Evolutionary conservation across 2,329 filamentous ascomycete genomes (phyloP).

Genomic region (Verticillium klebahnii): DNA sequence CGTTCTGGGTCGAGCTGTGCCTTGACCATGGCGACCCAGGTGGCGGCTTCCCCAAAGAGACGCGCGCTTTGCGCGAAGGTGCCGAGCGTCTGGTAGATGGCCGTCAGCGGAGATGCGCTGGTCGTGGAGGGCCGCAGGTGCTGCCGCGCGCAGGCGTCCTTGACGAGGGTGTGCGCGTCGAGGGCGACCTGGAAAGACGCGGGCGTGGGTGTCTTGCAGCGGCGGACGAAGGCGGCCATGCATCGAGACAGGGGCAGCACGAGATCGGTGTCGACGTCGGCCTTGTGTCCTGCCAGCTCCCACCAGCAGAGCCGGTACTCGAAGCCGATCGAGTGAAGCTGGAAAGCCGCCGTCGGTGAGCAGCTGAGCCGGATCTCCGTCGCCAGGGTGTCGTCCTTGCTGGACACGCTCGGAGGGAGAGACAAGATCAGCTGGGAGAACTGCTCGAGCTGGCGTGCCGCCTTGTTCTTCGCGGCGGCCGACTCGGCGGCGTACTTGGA

Average conservation of each 20-base stretch:
- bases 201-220: conserved; percentile 30
- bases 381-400: conserved; percentile 54
- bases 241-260: conserved; percentile 62
- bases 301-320: conserved; percentile 61
- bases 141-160: conserved; percentile 12
- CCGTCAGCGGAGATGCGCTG: conserved; percentile 37
- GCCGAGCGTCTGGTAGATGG: conserved; percentile 50
- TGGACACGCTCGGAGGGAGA: conserved; percentile 62
- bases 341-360: conserved; percentile 52
- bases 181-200: conserved; percentile 35
- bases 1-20: conserved; percentile 27
- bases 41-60: conserved; percentile 43
- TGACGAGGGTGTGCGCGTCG: conserved; percentile 26
- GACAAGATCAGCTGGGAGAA: conserved; percentile 62
- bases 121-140: conserved; percentile 26
- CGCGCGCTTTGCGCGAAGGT: conserved; percentile 41
- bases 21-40: conserved; percentile 49
- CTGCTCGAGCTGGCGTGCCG: conserved; percentile 60
- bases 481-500: conserved; percentile 36
- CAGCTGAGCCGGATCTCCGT: conserved; percentile 49
- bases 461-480: conserved; percentile 48
- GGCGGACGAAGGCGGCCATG: conserved; percentile 54
- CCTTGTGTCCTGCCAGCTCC: conserved; percentile 55
- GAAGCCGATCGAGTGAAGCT: conserved; percentile 61
- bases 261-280: conserved; percentile 59